phyloP scores from a whole-genome alignment of 192 early-diverging fungal genomes.

The Coemansia sp. region DNA sequence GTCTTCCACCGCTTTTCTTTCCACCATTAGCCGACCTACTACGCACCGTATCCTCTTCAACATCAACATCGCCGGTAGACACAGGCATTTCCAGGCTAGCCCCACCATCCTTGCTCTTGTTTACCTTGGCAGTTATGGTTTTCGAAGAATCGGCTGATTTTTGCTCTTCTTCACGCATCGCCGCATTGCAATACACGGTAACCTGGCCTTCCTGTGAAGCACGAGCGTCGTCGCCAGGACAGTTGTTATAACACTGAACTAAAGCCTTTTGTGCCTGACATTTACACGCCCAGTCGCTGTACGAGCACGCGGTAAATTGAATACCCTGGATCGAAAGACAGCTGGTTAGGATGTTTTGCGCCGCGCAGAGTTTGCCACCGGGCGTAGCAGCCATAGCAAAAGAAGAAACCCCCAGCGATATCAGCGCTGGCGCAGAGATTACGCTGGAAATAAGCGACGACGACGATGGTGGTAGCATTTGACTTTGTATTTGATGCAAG shows the following conservation, averaged over 20 bases:
- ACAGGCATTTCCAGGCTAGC: background rate
- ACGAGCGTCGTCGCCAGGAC: slow-evolving; percentile 33
- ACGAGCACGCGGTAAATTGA: slow-evolving; percentile 38
- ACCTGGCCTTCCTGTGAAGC: slow-evolving; percentile 42
- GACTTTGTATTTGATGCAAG: too few relatives aligned
- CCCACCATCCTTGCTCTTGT: background rate
- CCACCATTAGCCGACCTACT: too few relatives aligned
- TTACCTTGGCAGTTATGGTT: background rate
- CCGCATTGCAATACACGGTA: slow-evolving; percentile 46
- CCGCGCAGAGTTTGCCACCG: slow-evolving; percentile 25
- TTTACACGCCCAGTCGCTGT: slow-evolving; percentile 57
- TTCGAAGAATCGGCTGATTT: background rate
- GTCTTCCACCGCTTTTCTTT: too few relatives aligned
- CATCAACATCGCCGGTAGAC: background rate
- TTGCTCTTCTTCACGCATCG: slow-evolving; percentile 24
- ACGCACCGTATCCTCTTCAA: background rate
- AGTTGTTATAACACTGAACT: slow-evolving; percentile 49
- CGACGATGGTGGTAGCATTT: background rate
- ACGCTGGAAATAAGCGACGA: background rate
- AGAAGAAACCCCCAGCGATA: background rate
- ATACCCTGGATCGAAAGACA: slow-evolving; percentile 34
- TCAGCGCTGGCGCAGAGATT: background rate
- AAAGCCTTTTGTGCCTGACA: slow-evolving; percentile 51
- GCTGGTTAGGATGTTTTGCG: slow-evolving; percentile 43
- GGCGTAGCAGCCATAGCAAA: background rate